Evolutionary conservation across 1,284 basidiomycete species (phyloP), one percentile per base, ranked within the genome.

Genomic region (Moesziomyces parantarcticus): DNA sequence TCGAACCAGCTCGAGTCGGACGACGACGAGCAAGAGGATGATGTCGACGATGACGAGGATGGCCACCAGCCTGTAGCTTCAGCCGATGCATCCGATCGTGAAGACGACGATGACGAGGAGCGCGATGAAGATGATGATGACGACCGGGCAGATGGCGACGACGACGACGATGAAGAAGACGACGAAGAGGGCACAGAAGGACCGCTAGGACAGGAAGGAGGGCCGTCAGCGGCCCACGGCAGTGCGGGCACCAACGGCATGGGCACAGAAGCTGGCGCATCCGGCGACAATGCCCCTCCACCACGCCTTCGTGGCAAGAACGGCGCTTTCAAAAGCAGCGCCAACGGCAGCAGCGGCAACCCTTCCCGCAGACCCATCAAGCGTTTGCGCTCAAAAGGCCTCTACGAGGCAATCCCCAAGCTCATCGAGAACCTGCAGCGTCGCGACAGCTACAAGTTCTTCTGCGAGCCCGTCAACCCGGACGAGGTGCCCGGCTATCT

Each of bases 401-500:
- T 74, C 39, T 74, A 74, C 62, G 66, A 69, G 25, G 65, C 71
- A 22, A 52, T 74, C 3, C 71, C 71, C n/a, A 74, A 69, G 50
- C 71, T 74, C 21, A 65, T 74, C 46, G 71, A 74, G 7, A 74
- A 69, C 16, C 66, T 74, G 8, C 58, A 62, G 23, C 65, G 92
- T 85, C 92, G 91, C 81, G 92, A 93, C 80, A 90, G 91, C 82
- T 93, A 93, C 87, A 90, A 90, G 6, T 92, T 93, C 84, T 93
- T 93, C 80, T 85, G 92, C 54, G 83, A 85, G 44, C 91, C 92
- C 0, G 92, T 93, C 13, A 87, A 92, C 81, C 82, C 84, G 0
- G 84, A 85, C 0, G 87, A 89, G 71, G 89, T 92, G 0, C 88
- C 89, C 1, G 90, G 90, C 3, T 93, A 93, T 76, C 69, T 85